Conservation (phyloP, 495 filamentous ascomycete species). For the Bombardia bombarda region DNA sequence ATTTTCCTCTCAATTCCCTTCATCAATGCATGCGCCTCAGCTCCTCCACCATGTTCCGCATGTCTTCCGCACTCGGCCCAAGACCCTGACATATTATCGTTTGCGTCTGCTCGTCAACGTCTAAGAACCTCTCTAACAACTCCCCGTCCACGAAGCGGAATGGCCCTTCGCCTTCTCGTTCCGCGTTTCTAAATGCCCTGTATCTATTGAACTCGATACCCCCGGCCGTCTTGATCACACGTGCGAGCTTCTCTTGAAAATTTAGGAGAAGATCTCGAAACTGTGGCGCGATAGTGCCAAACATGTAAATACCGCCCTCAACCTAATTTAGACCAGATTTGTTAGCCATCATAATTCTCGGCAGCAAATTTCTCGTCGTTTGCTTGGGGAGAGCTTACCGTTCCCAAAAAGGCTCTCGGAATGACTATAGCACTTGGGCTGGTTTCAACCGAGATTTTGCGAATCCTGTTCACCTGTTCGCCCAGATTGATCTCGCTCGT, state of each 20-base stretch:
- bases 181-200: slow-evolving; percentile 66
- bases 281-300: slow-evolving; percentile 60
- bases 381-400: slow-evolving; percentile 48
- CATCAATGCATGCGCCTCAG: slow-evolving; percentile 61
- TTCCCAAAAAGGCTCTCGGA: slow-evolving; percentile 82
- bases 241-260: slow-evolving; percentile 61
- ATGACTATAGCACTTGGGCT: slow-evolving; percentile 55
- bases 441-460: slow-evolving; percentile 46
- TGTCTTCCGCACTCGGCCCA: slow-evolving; percentile 58
- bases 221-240: slow-evolving; percentile 58
- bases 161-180: slow-evolving; percentile 65
- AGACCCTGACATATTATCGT: slow-evolving; percentile 55
- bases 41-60: slow-evolving; percentile 66
- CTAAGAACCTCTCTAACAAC: slow-evolving; percentile 77
- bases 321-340: slow-evolving; percentile 41
- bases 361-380: no score
- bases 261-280: slow-evolving; percentile 75
- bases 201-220: slow-evolving; percentile 66
- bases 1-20: no score
- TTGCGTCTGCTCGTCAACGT: slow-evolving; percentile 55
- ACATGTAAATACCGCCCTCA: slow-evolving; percentile 87
- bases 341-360: no score
- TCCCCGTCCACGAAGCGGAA: slow-evolving; percentile 90
- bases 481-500: slow-evolving; percentile 77
- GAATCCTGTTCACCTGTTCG: slow-evolving; percentile 86